Percentiles rank a stretch among this genome's conserved stretches.
Conservation (phyloP, 768 basidiomycete genomes). For the Boletus pseudo-olivaceus region DNA sequence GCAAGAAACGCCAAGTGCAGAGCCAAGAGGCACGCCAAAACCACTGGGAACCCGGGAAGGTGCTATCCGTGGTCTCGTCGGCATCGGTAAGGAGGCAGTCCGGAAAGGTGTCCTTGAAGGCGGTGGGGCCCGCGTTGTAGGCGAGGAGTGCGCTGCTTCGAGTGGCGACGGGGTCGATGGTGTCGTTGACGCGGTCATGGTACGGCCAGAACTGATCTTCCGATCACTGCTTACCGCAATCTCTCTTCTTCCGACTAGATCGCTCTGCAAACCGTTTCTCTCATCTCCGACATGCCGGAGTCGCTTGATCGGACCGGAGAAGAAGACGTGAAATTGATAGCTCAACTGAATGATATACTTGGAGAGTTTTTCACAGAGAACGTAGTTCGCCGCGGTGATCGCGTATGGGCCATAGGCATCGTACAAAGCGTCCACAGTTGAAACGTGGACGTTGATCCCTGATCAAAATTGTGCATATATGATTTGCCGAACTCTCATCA, state of each 20-base stretch:
- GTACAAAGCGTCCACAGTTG: slow-evolving; percentile 32
- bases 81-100: slow-evolving; percentile 82
- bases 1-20: slow-evolving; percentile 38
- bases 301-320: slow-evolving; percentile 48
- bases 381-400: slow-evolving; percentile 47
- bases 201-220: slow-evolving; percentile 27
- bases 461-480: not conserved
- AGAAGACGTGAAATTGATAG: slow-evolving; percentile 45
- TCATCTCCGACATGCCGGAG: slow-evolving; percentile 55
- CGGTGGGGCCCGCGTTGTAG: slow-evolving; percentile 73
- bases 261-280: slow-evolving; percentile 57
- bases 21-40: slow-evolving; percentile 40
- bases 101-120: slow-evolving; percentile 79
- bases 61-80: slow-evolving; percentile 81
- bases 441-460: not conserved
- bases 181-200: slow-evolving; percentile 62
- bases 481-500: not conserved
- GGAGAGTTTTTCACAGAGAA: slow-evolving; percentile 62
- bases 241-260: slow-evolving; percentile 37
- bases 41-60: slow-evolving; percentile 84
- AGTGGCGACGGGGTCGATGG: slow-evolving; percentile 35
- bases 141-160: slow-evolving; percentile 51
- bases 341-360: slow-evolving; percentile 48
- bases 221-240: not conserved
- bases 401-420: slow-evolving; percentile 62